Conservation (phyloP, 2,329 filamentous ascomycete genomes). For the Fusarium circinatum region DNA sequence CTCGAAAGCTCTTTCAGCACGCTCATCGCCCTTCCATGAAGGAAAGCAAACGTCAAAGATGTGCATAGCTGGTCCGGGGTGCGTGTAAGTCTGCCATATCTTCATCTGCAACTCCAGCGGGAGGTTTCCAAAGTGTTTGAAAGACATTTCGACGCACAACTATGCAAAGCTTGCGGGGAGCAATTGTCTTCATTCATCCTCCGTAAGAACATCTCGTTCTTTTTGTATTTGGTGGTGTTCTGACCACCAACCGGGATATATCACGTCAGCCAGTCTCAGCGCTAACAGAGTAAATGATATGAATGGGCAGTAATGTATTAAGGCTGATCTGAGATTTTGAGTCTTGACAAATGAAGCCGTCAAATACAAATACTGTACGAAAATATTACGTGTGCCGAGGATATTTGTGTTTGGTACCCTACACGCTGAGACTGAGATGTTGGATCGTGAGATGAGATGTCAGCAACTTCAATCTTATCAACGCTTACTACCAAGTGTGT, state of each 20-base stretch:
- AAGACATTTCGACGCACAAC: conserved; percentile 27
- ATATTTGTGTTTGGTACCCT: not conserved
- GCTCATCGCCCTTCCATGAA: conserved; percentile 27
- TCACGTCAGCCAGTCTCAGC: conserved; percentile 30
- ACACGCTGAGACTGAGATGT: not conserved
- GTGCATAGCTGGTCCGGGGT: conserved; percentile 40
- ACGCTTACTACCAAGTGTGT: not conserved
- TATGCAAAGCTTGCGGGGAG: too few species aligned
- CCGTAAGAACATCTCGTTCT: not conserved
- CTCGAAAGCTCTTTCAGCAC: conserved; percentile 28
- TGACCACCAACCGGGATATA: not conserved
- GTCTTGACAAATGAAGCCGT: not conserved
- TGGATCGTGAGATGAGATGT: not conserved
- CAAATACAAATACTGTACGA: not conserved
- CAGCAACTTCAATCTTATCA: not conserved
- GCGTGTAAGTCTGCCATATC: conserved; percentile 35
- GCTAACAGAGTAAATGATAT: not conserved
- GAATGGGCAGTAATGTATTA: not conserved
- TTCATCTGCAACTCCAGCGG: conserved; percentile 40
- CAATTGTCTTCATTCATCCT: too few species aligned
- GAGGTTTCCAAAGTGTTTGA: conserved; percentile 32
- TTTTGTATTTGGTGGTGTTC: not conserved
- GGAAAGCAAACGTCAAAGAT: conserved; percentile 46
- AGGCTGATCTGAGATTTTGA: not conserved
- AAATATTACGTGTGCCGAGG: not conserved